A percentile compares a stretch with the other conserved stretches of the same genome.
Conservation (phyloP, 1,284 basidiomycete species). For the Stygiomarasmius scandens region DNA sequence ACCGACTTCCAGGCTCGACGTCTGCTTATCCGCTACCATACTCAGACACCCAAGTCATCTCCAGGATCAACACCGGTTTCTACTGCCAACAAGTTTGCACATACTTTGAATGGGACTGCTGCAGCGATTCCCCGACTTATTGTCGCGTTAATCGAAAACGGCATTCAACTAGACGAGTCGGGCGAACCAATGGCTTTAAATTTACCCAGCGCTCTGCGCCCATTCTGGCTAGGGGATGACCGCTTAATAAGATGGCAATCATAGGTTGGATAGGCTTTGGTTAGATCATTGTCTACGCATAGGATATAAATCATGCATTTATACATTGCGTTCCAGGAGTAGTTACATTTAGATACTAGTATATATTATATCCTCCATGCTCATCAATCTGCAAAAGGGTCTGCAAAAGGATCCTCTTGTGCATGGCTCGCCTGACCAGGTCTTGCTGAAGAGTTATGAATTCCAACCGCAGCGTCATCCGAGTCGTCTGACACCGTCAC, state of each 20-base stretch:
- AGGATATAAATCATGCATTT: constrained; percentile 3
- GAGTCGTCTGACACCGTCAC: constrained; percentile 40
- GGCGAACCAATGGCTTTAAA: constrained; percentile 58
- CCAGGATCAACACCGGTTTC: constrained; percentile 22
- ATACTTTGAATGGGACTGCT: constrained; percentile 94
- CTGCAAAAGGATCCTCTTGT: constrained; percentile 77
- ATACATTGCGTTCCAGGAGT: neutral
- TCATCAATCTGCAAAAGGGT: constrained; percentile 71
- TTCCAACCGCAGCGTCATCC: constrained; percentile 36
- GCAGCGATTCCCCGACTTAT: constrained; percentile 90
- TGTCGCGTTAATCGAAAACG: constrained; percentile 88
- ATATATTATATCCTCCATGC: neutral
- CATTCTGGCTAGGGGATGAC: constrained; percentile 71
- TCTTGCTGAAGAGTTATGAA: constrained; percentile 13
- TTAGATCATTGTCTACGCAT: neutral
- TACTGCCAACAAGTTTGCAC: constrained; percentile 65
- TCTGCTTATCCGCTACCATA: constrained; percentile 81
- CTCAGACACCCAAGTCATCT: constrained; percentile 27
- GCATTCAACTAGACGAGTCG: constrained; percentile 63
- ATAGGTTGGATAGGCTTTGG: constrained; percentile 22
- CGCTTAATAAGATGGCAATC: constrained; percentile 50
- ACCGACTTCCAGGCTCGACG: constrained; percentile 93
- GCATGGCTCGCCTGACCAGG: constrained; percentile 6
- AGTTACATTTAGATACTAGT: neutral
- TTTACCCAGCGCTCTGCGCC: constrained; percentile 65